phyloP scores from a whole-genome alignment of 805 yeast genomes.

The Teunomyces cretensis region DNA sequence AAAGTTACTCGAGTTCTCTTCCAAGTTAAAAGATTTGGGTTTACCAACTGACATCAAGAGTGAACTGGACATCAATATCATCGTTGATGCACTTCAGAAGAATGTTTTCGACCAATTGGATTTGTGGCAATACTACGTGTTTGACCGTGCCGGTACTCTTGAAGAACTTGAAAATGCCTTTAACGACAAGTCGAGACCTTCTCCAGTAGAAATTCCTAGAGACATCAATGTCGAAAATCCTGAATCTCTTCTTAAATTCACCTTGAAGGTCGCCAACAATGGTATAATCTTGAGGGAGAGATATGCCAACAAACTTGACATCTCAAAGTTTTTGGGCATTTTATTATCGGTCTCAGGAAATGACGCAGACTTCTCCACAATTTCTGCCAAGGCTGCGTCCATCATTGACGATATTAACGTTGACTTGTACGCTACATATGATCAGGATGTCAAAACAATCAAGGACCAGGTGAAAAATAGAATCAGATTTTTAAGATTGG shows the following conservation, averaged over 20 bases:
- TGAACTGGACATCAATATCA: conserved; percentile 53
- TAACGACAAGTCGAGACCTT: conserved; percentile 17
- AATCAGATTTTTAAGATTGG: conserved; percentile 73
- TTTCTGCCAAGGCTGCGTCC: conserved; percentile 39
- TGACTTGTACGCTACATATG: conserved; percentile 70
- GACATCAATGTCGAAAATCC: conserved; percentile 38
- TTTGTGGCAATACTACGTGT: conserved; percentile 87
- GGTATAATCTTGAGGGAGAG: conserved; percentile 50
- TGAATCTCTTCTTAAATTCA: conserved; percentile 48
- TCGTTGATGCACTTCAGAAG: conserved; percentile 66
- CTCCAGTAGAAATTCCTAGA: conserved; percentile 12
- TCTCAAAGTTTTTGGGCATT: conserved; percentile 51
- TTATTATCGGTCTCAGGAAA: conserved; percentile 1
- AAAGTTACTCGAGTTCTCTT: conserved; percentile 64
- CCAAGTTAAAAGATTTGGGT: conserved; percentile 52
- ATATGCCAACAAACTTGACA: conserved; percentile 54
- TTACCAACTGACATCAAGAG: conserved; percentile 57
- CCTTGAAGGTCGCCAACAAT: conserved; percentile 41
- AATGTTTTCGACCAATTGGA: conserved; percentile 67
- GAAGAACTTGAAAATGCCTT: conserved; percentile 38
- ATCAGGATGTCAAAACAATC: conserved; percentile 67
- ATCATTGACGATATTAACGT: conserved; percentile 78
- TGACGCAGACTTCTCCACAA: conserved; percentile 19
- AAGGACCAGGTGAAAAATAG: conserved; percentile 72
- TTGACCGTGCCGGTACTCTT: conserved; percentile 51